phyloP scores from a whole-genome alignment of 1,139 yeast genomes.

The Scheffersomyces parashehatae region DNA sequence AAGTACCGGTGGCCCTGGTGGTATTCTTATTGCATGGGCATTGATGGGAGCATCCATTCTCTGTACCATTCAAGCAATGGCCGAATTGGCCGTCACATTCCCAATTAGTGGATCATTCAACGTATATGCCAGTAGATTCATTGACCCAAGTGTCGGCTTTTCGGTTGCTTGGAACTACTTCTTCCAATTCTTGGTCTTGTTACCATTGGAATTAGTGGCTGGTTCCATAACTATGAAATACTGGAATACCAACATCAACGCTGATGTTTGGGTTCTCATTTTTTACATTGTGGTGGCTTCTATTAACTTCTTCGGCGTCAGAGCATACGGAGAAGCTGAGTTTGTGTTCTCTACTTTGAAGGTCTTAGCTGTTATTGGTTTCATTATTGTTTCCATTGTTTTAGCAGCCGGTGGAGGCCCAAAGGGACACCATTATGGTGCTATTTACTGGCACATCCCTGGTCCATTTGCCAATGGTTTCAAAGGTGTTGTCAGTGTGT shows the following conservation, averaged over 20 bases:
- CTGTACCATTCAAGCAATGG: constrained; percentile 36
- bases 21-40: constrained; percentile 50
- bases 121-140: constrained; percentile 32
- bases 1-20: constrained; percentile 58
- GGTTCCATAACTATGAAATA: constrained; percentile 32
- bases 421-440: constrained; percentile 23
- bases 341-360: constrained; percentile 32
- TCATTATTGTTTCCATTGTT: constrained; percentile 31
- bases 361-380: constrained; percentile 33
- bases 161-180: constrained; percentile 39
- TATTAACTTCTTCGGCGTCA: constrained; percentile 35
- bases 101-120: constrained; percentile 38
- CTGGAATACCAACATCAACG: constrained; percentile 30
- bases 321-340: constrained; percentile 38
- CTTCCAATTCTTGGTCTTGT: constrained; percentile 26
- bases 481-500: constrained; percentile 49
- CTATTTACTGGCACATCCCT: constrained; percentile 31
- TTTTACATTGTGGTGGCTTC: constrained; percentile 28
- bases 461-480: constrained; percentile 41
- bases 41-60: constrained; percentile 30
- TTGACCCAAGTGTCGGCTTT: constrained; percentile 36
- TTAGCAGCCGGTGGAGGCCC: constrained; percentile 38
- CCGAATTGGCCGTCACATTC: constrained; percentile 34
- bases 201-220: constrained; percentile 34
- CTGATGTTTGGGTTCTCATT: constrained; percentile 34